A percentile compares a stretch with the other conserved stretches of the same genome.
Conservation (phyloP, 208 protist genomes). For the Leptomonas seymouri region DNA sequence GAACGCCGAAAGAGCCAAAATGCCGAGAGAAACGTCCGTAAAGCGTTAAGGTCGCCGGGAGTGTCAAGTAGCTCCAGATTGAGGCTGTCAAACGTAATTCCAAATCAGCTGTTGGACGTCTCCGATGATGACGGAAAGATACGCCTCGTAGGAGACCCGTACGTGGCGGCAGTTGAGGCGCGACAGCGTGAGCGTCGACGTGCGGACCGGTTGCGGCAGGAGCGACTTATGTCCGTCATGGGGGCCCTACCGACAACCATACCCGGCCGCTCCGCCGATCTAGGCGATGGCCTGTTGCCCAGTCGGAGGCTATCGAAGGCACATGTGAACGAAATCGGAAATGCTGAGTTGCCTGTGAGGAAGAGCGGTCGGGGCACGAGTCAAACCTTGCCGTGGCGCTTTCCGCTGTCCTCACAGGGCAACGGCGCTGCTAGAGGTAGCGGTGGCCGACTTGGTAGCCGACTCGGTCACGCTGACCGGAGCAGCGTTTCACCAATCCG, state of each 20-base stretch:
- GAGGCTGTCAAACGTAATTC: conserved; percentile 45
- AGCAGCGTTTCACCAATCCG: background rate
- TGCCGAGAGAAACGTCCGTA: background rate
- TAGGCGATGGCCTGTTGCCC: background rate
- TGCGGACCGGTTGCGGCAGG: conserved; percentile 29
- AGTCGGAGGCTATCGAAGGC: conserved; percentile 10
- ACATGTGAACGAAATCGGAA: background rate
- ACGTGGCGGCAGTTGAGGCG: conserved; percentile 46
- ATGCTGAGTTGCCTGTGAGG: background rate
- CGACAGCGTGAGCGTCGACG: conserved; percentile 43
- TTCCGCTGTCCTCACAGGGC: background rate
- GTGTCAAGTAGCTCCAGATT: background rate
- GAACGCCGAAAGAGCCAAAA: background rate
- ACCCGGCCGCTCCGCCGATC: background rate
- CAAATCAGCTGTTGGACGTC: conserved; percentile 33
- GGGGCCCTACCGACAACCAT: background rate
- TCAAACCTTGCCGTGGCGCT: conserved; percentile 7
- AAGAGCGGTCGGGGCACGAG: background rate
- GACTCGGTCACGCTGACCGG: background rate
- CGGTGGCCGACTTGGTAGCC: background rate
- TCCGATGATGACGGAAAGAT: conserved; percentile 34
- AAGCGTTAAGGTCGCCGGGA: background rate
- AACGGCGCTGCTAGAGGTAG: background rate
- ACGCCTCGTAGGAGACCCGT: conserved; percentile 46
- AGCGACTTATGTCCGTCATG: conserved; percentile 6